These are phyloP conservation scores for Epichloe baconii DNA, from an alignment of 2,329 filamentous ascomycete species.

Conservation along the genomic window DNA sequence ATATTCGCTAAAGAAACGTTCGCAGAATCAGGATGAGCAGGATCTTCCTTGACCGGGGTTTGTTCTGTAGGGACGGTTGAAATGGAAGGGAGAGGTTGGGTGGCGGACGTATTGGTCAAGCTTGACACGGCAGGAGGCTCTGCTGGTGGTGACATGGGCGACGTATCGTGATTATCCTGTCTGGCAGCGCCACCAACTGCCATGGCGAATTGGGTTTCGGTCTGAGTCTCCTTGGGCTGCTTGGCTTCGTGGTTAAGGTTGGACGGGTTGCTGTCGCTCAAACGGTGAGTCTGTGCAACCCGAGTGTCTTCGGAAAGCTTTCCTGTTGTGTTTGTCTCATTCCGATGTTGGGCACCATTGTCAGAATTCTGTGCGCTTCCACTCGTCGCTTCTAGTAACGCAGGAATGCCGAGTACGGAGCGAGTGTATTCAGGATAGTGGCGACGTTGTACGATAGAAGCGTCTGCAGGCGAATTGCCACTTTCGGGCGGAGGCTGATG, in stretches of 20 bases:
- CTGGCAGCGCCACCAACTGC: not conserved
- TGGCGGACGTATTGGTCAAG: not conserved
- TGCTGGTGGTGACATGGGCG: not conserved
- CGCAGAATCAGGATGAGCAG: not conserved
- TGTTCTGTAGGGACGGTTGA: not conserved
- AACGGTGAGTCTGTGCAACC: constrained; percentile 1
- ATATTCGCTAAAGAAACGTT: not conserved
- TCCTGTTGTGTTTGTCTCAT: not conserved
- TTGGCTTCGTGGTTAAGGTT: not conserved
- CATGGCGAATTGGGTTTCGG: not conserved
- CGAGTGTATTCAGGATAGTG: not conserved
- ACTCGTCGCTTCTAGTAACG: constrained; percentile 1
- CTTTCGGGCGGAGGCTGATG: not conserved
- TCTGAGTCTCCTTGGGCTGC: not conserved
- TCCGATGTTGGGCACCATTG: not conserved
- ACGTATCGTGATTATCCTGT: not conserved
- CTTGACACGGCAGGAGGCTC: not conserved
- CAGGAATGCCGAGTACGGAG: constrained; percentile 2
- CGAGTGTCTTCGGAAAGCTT: not conserved
- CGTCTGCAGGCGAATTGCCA: not conserved
- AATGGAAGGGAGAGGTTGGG: not conserved
- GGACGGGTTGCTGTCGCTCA: not conserved
- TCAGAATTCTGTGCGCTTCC: not conserved
- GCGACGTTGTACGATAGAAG: not conserved
- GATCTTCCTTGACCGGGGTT: not conserved